Base-by-base conservation (phyloP, 345 rosid species). In the Eucalyptus grandis region DNA sequence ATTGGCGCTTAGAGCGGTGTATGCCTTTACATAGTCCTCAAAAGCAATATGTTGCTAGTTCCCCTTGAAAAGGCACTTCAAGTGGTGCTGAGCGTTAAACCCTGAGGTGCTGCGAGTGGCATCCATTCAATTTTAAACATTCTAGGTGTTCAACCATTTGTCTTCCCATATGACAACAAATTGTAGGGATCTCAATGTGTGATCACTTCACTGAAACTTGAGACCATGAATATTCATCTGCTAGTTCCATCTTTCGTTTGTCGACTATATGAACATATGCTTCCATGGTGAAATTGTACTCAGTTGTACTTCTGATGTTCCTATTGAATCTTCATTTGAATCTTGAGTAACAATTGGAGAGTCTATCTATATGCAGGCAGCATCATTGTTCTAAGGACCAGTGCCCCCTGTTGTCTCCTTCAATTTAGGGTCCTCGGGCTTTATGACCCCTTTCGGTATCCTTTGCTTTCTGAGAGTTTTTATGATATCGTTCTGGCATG, bases 401-500 rank as follows among this genome's bases (percentile, higher is more conserved):
- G 99, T 96, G 93, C 99, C 99, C 90, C 99, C 99, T 12, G 91
- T 96, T 72, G 99, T 97, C 87, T 96, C 99, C 77, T 98, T 97
- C 92, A 95, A 99, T 50, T 92, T 97, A 88, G 99, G 99, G 88
- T 98, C 99, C 90, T 94, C 97, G 86, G 99, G 99, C 92, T 97
- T 98, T 90, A 98, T 98, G 99, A 96, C 99, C 49, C 99, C 99
- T 89, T 98, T 97, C 90, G 91, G 99, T 98, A 98, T 97, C 99
- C 98, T 95, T 90, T 24, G 46, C 86, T 37, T 80, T 87, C 34
- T 27, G 40, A 65, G 16, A 65, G 77, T n/a, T 65, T 65, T 4
- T 65, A 14, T 14, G 21, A 67, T n/a, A 67, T 67, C 11, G 11
- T 67, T 67, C 34, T 67, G 77, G 21, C 77, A 15, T 67, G 77